phyloP scores from a whole-genome alignment of 2,329 filamentous ascomycete species.

The Aspergillus sp. region DNA sequence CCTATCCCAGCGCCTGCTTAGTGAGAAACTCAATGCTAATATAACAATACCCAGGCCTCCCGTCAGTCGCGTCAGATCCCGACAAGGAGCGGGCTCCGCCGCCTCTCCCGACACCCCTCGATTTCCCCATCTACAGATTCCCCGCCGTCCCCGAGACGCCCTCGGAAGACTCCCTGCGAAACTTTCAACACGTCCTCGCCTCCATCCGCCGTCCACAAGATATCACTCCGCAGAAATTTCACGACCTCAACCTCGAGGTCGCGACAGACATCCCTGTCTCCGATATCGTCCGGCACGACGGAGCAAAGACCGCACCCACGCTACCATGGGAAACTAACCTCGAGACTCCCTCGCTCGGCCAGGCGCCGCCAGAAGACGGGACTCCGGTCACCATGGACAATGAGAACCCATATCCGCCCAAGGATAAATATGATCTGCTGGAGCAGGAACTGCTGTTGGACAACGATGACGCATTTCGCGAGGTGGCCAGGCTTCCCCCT shows the following conservation, averaged over 20 bases:
- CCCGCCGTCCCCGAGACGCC: slow-evolving; percentile 41
- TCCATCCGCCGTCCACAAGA: slow-evolving; percentile 46
- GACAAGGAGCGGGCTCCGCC: slow-evolving; percentile 55
- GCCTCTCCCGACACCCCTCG: slow-evolving; percentile 53
- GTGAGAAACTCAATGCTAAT: slow-evolving; percentile 21
- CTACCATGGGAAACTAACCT: slow-evolving; percentile 39
- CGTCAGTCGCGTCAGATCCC: slow-evolving; percentile 37
- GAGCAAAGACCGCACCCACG: slow-evolving; percentile 42
- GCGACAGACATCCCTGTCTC: slow-evolving; percentile 41
- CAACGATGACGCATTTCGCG: slow-evolving; percentile 63
- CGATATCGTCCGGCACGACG: slow-evolving; percentile 41
- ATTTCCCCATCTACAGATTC: slow-evolving; percentile 55
- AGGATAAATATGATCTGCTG: slow-evolving; percentile 54
- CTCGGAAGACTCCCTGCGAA: slow-evolving; percentile 39
- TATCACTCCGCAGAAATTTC: slow-evolving; percentile 44
- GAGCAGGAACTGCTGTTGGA: slow-evolving; percentile 57
- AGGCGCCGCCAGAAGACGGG: slow-evolving; percentile 6
- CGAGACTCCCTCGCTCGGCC: slow-evolving; percentile 18
- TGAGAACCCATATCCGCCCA: slow-evolving; percentile 52
- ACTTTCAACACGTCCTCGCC: slow-evolving; percentile 52
- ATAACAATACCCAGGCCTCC: slow-evolving; percentile 29
- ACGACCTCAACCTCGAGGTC: slow-evolving; percentile 48
- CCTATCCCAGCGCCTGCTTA: neutral
- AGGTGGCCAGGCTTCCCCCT: slow-evolving; percentile 54
- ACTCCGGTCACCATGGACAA: slow-evolving; percentile 49